Percentiles rank a stretch among this genome's conserved stretches.
These are phyloP conservation scores for Metarhizium brunneum DNA, from an alignment of 2,329 filamentous ascomycete genomes.

Conservation along the genomic window DNA sequence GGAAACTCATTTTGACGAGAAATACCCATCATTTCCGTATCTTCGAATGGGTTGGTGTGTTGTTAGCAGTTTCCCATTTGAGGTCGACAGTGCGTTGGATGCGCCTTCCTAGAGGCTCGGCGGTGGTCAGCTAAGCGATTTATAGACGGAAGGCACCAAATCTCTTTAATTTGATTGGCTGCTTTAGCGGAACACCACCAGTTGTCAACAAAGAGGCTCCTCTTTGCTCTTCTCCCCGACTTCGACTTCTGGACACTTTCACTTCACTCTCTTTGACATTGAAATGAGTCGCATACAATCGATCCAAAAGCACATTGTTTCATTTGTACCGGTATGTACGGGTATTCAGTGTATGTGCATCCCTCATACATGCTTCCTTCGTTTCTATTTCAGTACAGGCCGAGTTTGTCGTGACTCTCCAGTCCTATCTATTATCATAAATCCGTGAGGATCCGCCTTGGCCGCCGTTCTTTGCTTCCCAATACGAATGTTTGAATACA, in stretches of 20 bases:
- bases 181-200: background rate
- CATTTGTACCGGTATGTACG: background rate
- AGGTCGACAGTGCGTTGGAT: background rate
- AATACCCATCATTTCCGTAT: slow-evolving; percentile 10
- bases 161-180: background rate
- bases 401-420: background rate
- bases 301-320: background rate
- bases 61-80: background rate
- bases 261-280: background rate
- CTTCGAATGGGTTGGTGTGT: background rate
- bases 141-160: background rate
- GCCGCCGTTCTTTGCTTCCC: background rate
- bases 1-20: slow-evolving; percentile 31
- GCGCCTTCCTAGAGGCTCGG: background rate
- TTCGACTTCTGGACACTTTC: background rate
- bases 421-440: background rate
- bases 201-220: background rate
- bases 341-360: background rate
- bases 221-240: background rate
- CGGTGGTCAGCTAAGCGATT: background rate
- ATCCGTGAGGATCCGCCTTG: slow-evolving; percentile 3
- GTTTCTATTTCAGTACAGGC: background rate
- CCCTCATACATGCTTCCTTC: background rate
- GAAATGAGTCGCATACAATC: background rate
- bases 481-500: background rate